Evolutionary conservation across 2,329 filamentous ascomycete genomes (phyloP), one percentile per base, ranked within the genome.

Genomic region (Sclerotinia spermophila): DNA sequence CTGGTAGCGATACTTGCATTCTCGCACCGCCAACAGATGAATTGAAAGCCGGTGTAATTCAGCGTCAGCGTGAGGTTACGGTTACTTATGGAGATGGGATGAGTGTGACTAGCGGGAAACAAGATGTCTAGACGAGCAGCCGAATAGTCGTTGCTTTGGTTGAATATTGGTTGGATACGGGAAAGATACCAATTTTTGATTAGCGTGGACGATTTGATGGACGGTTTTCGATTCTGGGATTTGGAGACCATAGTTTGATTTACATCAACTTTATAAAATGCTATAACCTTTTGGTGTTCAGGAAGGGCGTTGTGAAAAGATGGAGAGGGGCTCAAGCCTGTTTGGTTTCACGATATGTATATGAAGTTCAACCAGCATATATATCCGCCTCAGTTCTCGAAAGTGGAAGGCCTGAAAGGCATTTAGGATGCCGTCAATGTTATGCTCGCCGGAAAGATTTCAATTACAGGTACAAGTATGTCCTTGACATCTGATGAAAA

Each of bases 1-100:
- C 42, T 17, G 66, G 60, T 60, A 68, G 66, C n/a, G 66, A 68
- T 68, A 51, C 33, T 27, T 60, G 38, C 15, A 68, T 68, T 38
- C 42, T 68, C 30, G 15, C 56, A 15, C 21, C 48, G 3, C 21
- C 38, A 44, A n/a, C 42, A 35, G 27, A 35, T 4, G 27, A n/a
- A 5, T 5, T 17, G 7, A 60, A 48, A 19, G n/a, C 60, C 3
- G 42, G 53, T 30, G 66, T 30, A 1, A 68, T 68, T 21, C 53
- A 24, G 19, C 53, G 66, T 15, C 40, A 68, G 17, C 55, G 59
- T 7, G 66, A 68, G 40, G 55, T 68, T 27, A 48, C 55, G 3
- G 66, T 60, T 42, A 68, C 27, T 21, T 68, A 51, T 30, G 66
- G 60, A 5, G 66, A 68, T 27, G 55, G 55, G 2, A 11, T 40